Evolutionary conservation across 148 eudicot genomes (phyloP).

Genomic region (Salicornia ramosissima): DNA sequence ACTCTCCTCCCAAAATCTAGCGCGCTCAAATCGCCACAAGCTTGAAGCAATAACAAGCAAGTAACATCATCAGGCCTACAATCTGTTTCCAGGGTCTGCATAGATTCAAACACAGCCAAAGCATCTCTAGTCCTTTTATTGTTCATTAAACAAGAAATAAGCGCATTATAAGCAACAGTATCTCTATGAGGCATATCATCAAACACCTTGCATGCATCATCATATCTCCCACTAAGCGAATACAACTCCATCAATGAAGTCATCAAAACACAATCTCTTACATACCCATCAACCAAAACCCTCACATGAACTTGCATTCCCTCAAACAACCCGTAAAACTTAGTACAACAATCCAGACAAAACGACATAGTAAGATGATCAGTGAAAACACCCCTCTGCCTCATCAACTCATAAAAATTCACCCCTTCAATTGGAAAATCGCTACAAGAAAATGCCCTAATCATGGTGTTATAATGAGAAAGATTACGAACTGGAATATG

Average conservation of each 20-base stretch:
- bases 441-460: constrained; percentile 33
- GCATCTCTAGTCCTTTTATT: constrained; percentile 51
- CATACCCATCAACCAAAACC: constrained; percentile 45
- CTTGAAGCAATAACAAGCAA: constrained; percentile 57
- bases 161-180: constrained; percentile 53
- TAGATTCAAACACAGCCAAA: constrained; percentile 40
- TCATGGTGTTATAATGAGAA: constrained; percentile 40
- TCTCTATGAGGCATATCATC: constrained; percentile 54
- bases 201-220: constrained; percentile 57
- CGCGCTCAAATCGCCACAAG: constrained; percentile 49
- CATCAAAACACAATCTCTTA: constrained; percentile 42
- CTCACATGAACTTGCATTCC: constrained; percentile 52
- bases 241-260: constrained; percentile 59
- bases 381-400: constrained; percentile 22
- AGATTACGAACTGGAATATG: constrained; percentile 31
- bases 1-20: constrained; percentile 53
- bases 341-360: constrained; percentile 40
- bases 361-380: constrained; percentile 35
- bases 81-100: constrained; percentile 24
- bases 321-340: constrained; percentile 26
- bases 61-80: constrained; percentile 61
- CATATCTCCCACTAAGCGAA: constrained; percentile 26
- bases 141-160: constrained; percentile 44
- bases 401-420: constrained; percentile 30
- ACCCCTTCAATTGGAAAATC: constrained; percentile 30